Percentiles rank a stretch among this genome's conserved stretches.
These are phyloP conservation scores for Aschersonia sp. DNA, from an alignment of 2,329 filamentous ascomycete genomes.

Conservation along the genomic window DNA sequence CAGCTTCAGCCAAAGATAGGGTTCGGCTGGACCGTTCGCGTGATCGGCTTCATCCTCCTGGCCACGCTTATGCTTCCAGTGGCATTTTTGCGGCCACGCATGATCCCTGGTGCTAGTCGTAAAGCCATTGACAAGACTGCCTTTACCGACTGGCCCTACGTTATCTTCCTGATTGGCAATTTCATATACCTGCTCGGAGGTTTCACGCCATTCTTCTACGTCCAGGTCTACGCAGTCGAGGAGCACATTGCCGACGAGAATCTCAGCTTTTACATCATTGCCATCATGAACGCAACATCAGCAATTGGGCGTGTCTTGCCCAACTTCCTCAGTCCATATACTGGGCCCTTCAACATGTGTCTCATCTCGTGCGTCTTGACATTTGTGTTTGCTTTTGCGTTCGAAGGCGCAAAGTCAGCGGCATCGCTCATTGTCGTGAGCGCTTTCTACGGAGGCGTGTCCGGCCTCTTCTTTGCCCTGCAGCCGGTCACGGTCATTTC, in stretches of 20 bases:
- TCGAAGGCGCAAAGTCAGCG: neutral
- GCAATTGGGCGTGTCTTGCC: neutral
- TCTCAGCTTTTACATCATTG: conserved; percentile 14
- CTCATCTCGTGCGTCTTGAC: neutral
- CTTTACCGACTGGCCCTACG: conserved; percentile 3
- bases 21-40: conserved; percentile 15
- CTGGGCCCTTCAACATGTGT: neutral
- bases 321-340: neutral
- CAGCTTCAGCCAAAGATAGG: conserved; percentile 10
- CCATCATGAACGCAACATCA: conserved; percentile 18
- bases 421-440: neutral
- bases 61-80: conserved; percentile 21
- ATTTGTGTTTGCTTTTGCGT: neutral
- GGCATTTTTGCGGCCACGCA: conserved; percentile 21
- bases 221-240: conserved; percentile 9
- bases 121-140: conserved; percentile 10
- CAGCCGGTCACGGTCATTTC: conserved; percentile 39
- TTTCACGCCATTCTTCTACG: conserved; percentile 23
- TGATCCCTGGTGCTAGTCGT: conserved; percentile 12
- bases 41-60: conserved; percentile 14
- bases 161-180: conserved; percentile 10
- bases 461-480: conserved; percentile 47
- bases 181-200: conserved; percentile 25
- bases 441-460: conserved; percentile 47
- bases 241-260: neutral